Conservation (phyloP, 768 basidiomycete species). For the Dentipellis fragilis region DNA sequence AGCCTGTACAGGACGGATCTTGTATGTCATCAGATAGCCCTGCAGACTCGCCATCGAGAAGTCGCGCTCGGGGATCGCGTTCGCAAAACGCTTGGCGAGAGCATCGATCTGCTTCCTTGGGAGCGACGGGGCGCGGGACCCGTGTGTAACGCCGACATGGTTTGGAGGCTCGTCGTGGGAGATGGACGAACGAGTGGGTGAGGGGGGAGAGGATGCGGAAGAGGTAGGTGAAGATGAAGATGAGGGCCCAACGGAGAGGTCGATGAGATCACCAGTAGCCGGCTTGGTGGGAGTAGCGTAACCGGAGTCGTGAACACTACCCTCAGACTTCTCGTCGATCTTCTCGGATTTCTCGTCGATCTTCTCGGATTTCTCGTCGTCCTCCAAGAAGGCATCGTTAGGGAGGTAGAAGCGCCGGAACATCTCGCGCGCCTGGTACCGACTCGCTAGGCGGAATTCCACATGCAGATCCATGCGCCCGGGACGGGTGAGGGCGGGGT, state of each 20-base stretch:
- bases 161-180: background rate
- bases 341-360: constrained; percentile 18
- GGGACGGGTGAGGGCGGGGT: constrained; percentile 65
- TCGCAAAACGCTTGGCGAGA: constrained; percentile 50
- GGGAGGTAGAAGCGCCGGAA: constrained; percentile 63
- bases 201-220: background rate
- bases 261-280: background rate
- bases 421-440: constrained; percentile 54
- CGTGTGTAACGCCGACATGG: constrained; percentile 6
- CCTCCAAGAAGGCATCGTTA: constrained; percentile 14
- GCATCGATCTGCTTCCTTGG: constrained; percentile 26
- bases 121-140: constrained; percentile 25
- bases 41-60: constrained; percentile 35
- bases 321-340: constrained; percentile 16
- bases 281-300: constrained; percentile 7
- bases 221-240: background rate
- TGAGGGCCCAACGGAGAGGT: background rate
- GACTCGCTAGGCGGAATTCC: constrained; percentile 67
- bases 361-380: constrained; percentile 6
- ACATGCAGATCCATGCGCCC: constrained; percentile 77
- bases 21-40: constrained; percentile 63
- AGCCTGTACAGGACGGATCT: constrained; percentile 48
- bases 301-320: constrained; percentile 10
- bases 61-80: constrained; percentile 36
- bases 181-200: background rate